Evolutionary conservation across 23 red algal genomes (phyloP), one percentile per base, ranked within the genome.

Genomic region (Gracilaria vermiculophylla): DNA sequence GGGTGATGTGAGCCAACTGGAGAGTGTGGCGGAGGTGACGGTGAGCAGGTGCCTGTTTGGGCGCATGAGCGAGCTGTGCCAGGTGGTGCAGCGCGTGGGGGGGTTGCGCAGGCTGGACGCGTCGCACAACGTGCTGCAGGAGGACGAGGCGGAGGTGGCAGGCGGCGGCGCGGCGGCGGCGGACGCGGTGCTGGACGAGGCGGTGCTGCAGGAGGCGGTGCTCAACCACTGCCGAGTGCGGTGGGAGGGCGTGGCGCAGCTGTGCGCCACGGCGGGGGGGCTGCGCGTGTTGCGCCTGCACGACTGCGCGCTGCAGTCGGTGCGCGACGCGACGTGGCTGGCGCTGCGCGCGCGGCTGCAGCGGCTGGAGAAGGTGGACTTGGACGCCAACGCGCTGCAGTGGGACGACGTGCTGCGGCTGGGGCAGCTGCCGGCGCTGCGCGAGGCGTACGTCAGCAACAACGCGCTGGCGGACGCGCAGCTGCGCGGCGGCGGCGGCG

Each of bases 351-450:
- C 15, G 29, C 28, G 19, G 45, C 73, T 76, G 34, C 25, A 60
- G 36, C 20, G 20, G 0, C 28, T 88, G 49, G 35, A 67, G 17
- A 37, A 53, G 72, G 25, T 88, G 67, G 84, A 88, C 58, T 0
- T 88, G 70, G 52, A 65, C 41, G 50, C 29, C 0, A 88, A 88
- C 50, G 3, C 20, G 9, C 28, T 88, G 8, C 32, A 15, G 9
- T 88, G 84, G 84, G 84, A 60, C 19, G 70, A 76, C 37, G 84
- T 88, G 67, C 40, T 76, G 7, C 29, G 25, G 1, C 58, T 88
- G 15, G 52, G 52, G 12, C 21, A 25, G 2, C 29, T 88, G 28
- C 27, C 24, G 21, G 11, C 27, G 23, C 53, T 88, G 2, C 43
- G 69, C 12, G 53, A 77, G 33, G 62, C 69, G 54, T 88, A 88